Conservation (phyloP, 1,284 basidiomycete genomes). For the Fomitopsis palustris region DNA sequence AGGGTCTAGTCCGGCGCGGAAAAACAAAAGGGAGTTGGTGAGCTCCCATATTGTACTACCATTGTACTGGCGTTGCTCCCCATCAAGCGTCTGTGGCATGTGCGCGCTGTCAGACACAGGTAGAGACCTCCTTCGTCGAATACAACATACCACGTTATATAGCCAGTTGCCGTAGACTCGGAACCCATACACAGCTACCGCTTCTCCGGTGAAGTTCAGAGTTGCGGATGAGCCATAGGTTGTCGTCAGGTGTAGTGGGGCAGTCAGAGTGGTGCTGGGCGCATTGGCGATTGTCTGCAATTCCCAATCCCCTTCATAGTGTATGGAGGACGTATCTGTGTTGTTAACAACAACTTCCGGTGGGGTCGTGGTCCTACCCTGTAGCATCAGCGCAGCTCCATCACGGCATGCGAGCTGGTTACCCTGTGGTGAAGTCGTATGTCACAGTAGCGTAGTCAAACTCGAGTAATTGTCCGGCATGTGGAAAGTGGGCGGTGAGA, state of each 20-base stretch:
- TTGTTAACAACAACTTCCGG: constrained; percentile 16
- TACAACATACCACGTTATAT: constrained; percentile 27
- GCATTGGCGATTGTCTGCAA: constrained; percentile 15
- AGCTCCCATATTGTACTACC: constrained; percentile 31
- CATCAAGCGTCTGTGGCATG: too few species aligned
- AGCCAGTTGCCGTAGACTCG: constrained; percentile 20
- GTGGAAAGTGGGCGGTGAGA: constrained; percentile 16
- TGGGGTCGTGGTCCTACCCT: too few species aligned
- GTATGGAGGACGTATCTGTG: constrained; percentile 21
- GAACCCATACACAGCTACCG: constrained; percentile 26
- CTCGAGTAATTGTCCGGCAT: constrained; percentile 12
- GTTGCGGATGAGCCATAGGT: constrained; percentile 21
- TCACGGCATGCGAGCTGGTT: constrained; percentile 1
- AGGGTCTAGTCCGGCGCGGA: constrained; percentile 26
- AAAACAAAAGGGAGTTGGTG: constrained; percentile 8
- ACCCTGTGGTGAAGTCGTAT: constrained; percentile 8
- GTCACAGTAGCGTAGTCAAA: constrained; percentile 20
- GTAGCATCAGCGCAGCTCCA: neutral
- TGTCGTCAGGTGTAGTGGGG: constrained; percentile 25
- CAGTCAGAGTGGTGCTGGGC: constrained; percentile 25
- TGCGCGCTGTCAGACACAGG: too few species aligned
- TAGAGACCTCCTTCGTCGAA: too few species aligned
- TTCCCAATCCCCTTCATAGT: constrained; percentile 26
- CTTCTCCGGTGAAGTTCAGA: constrained; percentile 26
- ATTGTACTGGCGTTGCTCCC: constrained; percentile 17